Evolutionary conservation across 225 moss, liverwort and hornwort species (phyloP), one percentile per base, ranked within the genome.

Genomic region (Rhytidiadelphus loreus): DNA sequence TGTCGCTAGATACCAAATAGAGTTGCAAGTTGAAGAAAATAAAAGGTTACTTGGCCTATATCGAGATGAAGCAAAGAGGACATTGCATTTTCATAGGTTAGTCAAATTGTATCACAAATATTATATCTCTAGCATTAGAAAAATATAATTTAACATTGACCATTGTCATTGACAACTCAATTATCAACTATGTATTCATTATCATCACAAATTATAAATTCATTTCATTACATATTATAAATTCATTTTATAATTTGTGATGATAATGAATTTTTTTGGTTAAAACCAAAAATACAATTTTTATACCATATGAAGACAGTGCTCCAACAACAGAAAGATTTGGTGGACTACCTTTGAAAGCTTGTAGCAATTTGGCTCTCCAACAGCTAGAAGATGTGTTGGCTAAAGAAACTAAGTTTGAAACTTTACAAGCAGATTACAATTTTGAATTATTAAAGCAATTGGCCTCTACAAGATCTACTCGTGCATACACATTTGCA

Each of bases 291-390:
- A 12, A 81, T 69, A 44, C 4, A 63, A 69, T 25, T 37, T 37
- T 11, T 19, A 0, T 9, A 16, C 15, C 30, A 55, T 68, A 55
- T 23, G 28, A 80, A 22, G 52, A 61, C 0, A 87, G 32, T 84
- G 37, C 35, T 50, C 83, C 23, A 20, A 80, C 81, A 81, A 87
- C 30, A 80, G 16, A 66, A 33, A 73, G 39, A 48, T 87, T 48
- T 12, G 83, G 93, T 80, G 83, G 90, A 19, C 39, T 92, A 20
- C 90, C 93, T 69, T 58, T 89, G 6, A 90, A 92, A 88, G 90
- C 92, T 74, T 93, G 90, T 59, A 87, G 71, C 13, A 90, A 93
- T 70, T 14, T 63, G 16, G 89, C 89, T 74, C 75, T 90, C 10
- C 55, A 88, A 11, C 80, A 92, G 14, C 26, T 92, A 8, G 75